Percentiles rank a stretch among this genome's conserved stretches.
Evolutionary conservation across 2,329 filamentous ascomycete genomes (phyloP).

Genomic region (Chrysoporthe austroafricana): DNA sequence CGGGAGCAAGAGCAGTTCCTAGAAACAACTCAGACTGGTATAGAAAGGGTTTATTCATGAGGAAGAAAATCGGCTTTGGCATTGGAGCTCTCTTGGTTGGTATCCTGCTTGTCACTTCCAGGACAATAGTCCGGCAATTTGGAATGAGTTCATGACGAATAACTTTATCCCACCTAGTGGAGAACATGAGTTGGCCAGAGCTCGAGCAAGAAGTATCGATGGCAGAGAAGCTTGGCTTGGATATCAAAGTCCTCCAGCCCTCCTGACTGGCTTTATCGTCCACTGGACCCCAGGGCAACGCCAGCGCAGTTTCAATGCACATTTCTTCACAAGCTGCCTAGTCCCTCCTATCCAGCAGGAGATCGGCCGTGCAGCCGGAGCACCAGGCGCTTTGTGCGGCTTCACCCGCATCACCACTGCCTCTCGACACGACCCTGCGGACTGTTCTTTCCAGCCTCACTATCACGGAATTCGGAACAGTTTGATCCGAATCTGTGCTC

Average conservation of each 20-base stretch:
- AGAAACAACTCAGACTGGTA: not conserved
- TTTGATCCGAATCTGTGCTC: not conserved
- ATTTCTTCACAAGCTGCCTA: not conserved
- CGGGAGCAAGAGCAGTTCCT: too few species aligned
- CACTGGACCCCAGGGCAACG: too few species aligned
- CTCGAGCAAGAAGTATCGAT: too few species aligned
- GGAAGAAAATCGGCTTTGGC: not conserved
- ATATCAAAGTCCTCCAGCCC: too few species aligned
- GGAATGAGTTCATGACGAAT: too few species aligned
- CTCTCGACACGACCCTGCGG: not conserved
- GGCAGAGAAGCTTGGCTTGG: too few species aligned
- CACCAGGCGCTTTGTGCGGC: not conserved
- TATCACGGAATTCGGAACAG: not conserved
- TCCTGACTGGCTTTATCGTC: too few species aligned
- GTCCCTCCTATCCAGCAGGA: not conserved
- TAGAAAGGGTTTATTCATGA: not conserved
- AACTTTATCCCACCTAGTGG: too few species aligned
- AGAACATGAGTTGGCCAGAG: too few species aligned
- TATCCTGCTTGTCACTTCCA: not conserved
- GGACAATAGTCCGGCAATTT: too few species aligned
- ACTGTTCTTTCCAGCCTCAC: conserved; percentile 8
- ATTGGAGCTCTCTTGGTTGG: not conserved
- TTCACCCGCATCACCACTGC: not conserved
- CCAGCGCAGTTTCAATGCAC: too few species aligned
- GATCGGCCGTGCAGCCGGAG: not conserved